Base-by-base conservation (phyloP, 768 basidiomycete genomes). In the Lactarius evosmus region DNA sequence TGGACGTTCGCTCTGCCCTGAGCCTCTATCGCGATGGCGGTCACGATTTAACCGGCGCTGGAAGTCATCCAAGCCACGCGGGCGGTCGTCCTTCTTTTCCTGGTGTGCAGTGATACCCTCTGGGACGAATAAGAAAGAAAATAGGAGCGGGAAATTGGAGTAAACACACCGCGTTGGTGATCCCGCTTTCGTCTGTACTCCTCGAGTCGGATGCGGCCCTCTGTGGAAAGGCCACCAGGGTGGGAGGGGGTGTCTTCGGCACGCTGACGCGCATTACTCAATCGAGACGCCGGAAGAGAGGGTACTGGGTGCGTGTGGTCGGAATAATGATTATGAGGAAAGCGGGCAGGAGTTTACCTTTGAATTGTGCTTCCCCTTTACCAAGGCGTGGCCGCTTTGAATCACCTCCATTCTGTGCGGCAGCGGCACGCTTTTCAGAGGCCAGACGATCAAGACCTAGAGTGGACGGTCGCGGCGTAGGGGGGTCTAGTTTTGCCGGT, bases 191-290 rank as follows among this genome's bases (percentile, higher is more conserved):
- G 80, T 62, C 90, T 81, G 70, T 93, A 76, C 67, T 95, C 95
- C 61, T 95, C 93, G 32, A 98, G 75, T 63, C 83, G 77, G 67
- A 81, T 79, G 22, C 87, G 79, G 16, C 87, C 93, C 1, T 78
- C 77, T 30, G 92, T 89, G 1, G 93, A 91, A 22, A 99, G 77
- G 17, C 96, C 96, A 40, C 92, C 90, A 3, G 92, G 88, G 72
- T 95, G 91, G 22, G 95, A 96, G 0, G 96, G 96, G 0, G 96
- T 98, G 68, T 97, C 96, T 69, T 89, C 89, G 0, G 86, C 91
- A 63, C 90, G 79, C 65, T 90, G 86, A 6, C 96, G 83, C 2
- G 81, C 72, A 70, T 88, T 85, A n/a, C 78, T 74, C 44, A 72
- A 75, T 52, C 83, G 80, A 33, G 78, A 78, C 16, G 78, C 77